Evolutionary conservation across 345 rosid species (phyloP).

Genomic region (Erysimum cheiranthoides): DNA sequence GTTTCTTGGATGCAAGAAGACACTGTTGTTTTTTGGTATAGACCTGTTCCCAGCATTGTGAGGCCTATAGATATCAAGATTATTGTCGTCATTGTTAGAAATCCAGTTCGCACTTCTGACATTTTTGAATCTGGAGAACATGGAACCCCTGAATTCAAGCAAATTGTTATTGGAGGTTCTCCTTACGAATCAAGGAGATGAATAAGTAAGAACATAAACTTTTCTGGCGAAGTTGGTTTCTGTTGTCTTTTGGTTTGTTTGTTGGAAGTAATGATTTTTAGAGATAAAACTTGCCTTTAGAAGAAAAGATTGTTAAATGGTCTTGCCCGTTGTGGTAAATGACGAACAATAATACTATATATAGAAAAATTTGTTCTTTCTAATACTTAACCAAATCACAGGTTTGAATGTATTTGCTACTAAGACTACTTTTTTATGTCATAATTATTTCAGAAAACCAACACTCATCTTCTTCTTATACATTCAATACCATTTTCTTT

Average conservation of each 20-base stretch:
- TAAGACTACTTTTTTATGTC: not conserved
- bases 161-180: not conserved
- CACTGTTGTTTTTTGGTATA: constrained; percentile 18
- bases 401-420: not conserved
- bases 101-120: constrained; percentile 12
- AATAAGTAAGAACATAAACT: constrained; percentile 9
- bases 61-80: constrained; percentile 29
- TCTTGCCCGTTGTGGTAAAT: not conserved
- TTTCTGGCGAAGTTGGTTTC: not conserved
- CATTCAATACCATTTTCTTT: not conserved
- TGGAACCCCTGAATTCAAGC: not conserved
- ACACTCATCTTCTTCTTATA: not conserved
- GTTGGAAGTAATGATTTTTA: not conserved
- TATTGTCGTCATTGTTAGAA: constrained; percentile 30
- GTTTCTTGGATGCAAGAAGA: constrained; percentile 30
- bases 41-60: constrained; percentile 32
- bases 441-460: not conserved
- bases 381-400: not conserved
- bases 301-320: not conserved
- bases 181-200: not conserved
- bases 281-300: not conserved
- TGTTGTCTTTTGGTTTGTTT: constrained; percentile 6
- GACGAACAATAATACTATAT: not conserved
- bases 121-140: constrained; percentile 6
- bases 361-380: constrained; percentile 6